Evolutionary conservation across 106 monocot genomes (phyloP), one percentile per base, ranked within the genome.

Genomic region (Dactylorhiza incarnata): DNA sequence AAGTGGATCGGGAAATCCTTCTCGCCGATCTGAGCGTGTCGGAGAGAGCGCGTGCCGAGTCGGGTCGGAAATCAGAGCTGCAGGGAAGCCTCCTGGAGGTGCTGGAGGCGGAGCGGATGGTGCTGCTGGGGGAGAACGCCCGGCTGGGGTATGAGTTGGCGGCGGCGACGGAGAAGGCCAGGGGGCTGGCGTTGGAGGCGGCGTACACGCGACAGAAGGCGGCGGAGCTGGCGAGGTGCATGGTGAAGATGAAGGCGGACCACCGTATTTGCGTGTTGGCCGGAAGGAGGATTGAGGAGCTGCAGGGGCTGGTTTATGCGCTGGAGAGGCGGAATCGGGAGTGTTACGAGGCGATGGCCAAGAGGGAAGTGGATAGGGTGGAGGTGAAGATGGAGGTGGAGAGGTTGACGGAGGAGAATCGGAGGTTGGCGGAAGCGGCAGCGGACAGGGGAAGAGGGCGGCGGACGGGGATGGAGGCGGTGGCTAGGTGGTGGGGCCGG

Each of bases 31-130:
- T 86, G 26, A 45, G 13, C 5, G 51, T 62, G 66, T 75, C 74
- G 16, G 89, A 86, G 51, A 77, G 82, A 69, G 76, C 68, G 20
- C 17, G 53, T 43, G 47, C 66, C 0, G 95, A 96, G 59, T 81
- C 85, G 10, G 56, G 49, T 26, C 71, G 90, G 26, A 96, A 91
- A 85, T 79, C 89, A 49, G 91, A 97, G 68, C 81, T 97, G 49
- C 96, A 97, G 81, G 73, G 71, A 44, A 93, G 87, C 74, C 72
- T 97, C 71, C 66, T 93, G 49, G 96, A 97, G 84, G 91, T 97
- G 72, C 84, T 97, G 71, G 91, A 97, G 82, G 89, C 93, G 54
- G 96, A 97, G 83, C 73, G 97, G 78, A 68, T 88, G 75, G 93
- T 94, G 61, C 84, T 97, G 76, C 83, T 94, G 9, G 84, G 80